phyloP scores from a whole-genome alignment of 495 filamentous ascomycete species.

The Penicillium desertorum region DNA sequence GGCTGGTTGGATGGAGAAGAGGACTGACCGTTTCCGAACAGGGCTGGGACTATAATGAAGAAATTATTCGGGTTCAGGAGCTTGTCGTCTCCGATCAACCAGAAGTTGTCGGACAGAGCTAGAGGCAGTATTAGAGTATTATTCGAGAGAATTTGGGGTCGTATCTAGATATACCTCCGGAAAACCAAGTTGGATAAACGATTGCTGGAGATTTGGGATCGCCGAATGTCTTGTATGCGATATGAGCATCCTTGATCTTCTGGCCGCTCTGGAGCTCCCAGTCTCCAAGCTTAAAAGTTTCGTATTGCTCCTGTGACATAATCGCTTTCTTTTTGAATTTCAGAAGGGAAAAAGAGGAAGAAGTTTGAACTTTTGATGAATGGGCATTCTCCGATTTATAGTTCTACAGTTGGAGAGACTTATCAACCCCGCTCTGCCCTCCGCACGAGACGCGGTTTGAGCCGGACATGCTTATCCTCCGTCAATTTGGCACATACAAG shows the following conservation, averaged over 20 bases:
- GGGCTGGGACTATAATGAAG: conserved; percentile 68
- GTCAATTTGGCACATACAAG: conserved; percentile 1
- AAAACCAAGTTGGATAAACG: conserved; percentile 72
- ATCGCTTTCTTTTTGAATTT: conserved; percentile 1
- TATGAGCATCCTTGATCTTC: conserved; percentile 54
- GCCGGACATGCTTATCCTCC: conserved; percentile 9
- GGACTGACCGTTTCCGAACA: conserved; percentile 74
- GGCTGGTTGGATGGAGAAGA: conserved; percentile 66
- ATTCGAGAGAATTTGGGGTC: neutral
- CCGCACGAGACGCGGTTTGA: conserved; percentile 16
- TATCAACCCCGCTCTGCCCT: conserved; percentile 23
- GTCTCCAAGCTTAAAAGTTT: conserved; percentile 58
- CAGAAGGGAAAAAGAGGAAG: neutral
- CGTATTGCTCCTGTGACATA: conserved; percentile 43
- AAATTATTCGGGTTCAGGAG: conserved; percentile 60
- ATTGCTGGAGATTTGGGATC: conserved; percentile 60
- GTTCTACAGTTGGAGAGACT: conserved; percentile 14
- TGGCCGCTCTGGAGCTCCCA: conserved; percentile 62
- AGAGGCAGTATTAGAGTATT: neutral
- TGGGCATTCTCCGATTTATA: conserved; percentile 11
- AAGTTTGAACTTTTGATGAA: neutral
- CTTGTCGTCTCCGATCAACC: conserved; percentile 63
- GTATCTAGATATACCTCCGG: conserved; percentile 45
- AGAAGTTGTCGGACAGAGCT: conserved; percentile 63
- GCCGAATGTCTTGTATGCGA: conserved; percentile 73